phyloP scores from a whole-genome alignment of 371 early-diverging fungal genomes.

The Mortierella sp. region DNA sequence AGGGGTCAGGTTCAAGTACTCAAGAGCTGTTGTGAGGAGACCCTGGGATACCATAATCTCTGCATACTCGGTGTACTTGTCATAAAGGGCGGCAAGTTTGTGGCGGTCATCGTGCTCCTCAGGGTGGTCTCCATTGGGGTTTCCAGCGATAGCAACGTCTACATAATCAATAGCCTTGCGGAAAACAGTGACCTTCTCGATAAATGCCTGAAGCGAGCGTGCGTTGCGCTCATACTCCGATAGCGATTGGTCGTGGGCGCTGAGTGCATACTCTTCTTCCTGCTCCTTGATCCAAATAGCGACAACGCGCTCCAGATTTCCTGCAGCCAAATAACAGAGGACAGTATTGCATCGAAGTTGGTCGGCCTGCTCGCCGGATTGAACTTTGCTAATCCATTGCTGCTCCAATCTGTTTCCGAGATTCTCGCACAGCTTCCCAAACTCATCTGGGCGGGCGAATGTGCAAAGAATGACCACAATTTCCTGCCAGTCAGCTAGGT shows the following conservation, averaged over 20 bases:
- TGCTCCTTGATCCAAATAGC: slow-evolving; percentile 84
- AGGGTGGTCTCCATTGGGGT: slow-evolving; percentile 56
- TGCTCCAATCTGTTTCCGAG: slow-evolving; percentile 80
- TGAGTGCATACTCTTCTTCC: slow-evolving; percentile 50
- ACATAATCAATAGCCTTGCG: slow-evolving; percentile 89
- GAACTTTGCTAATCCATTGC: slow-evolving; percentile 52
- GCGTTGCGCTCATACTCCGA: slow-evolving; percentile 64
- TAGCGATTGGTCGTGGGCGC: slow-evolving; percentile 25
- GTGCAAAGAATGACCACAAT: slow-evolving; percentile 92
- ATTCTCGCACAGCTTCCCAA: slow-evolving; percentile 75
- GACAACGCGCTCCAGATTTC: slow-evolving; percentile 88
- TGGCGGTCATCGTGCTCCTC: slow-evolving; percentile 49
- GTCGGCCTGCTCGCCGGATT: slow-evolving; percentile 40
- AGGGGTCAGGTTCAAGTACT: slow-evolving; percentile 82
- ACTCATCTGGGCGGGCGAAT: slow-evolving; percentile 85
- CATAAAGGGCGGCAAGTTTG: slow-evolving; percentile 82
- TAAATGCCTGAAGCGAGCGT: slow-evolving; percentile 77
- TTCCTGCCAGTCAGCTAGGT: slow-evolving; percentile 92
- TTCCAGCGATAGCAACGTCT: slow-evolving; percentile 66
- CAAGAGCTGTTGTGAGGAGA: slow-evolving; percentile 77
- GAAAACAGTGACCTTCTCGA: slow-evolving; percentile 94
- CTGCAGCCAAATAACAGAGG: slow-evolving; percentile 92
- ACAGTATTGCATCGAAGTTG: slow-evolving; percentile 75
- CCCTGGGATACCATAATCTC: slow-evolving; percentile 83
- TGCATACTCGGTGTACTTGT: slow-evolving; percentile 91